Conservation (phyloP, 306 rosid genomes). For the Vigna reflexopilosa region DNA sequence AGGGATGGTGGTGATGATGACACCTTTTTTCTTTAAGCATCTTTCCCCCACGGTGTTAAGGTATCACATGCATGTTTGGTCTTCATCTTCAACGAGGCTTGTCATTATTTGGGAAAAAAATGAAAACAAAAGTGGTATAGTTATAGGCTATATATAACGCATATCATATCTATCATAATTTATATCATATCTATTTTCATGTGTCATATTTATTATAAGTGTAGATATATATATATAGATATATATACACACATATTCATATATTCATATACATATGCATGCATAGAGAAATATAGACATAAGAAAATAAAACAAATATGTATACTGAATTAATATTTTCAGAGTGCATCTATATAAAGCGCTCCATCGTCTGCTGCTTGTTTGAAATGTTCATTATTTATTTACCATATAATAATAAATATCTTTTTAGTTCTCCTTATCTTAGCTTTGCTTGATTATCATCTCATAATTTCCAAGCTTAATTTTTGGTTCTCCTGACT, state of each 20-base stretch:
- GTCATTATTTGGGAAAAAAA: slow-evolving; percentile 1
- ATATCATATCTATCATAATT: not conserved
- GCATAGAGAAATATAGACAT: not conserved
- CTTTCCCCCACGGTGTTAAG: slow-evolving; percentile 9
- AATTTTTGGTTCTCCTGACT: not conserved
- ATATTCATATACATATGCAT: slow-evolving; percentile 23
- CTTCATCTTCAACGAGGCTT: not conserved
- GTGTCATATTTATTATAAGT: slow-evolving; percentile 5
- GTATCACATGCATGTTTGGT: slow-evolving; percentile 39
- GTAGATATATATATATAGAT: not conserved
- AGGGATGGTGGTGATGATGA: slow-evolving; percentile 34
- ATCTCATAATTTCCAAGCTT: not conserved
- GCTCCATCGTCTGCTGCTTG: slow-evolving; percentile 6
- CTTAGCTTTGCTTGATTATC: not conserved
- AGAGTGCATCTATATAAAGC: not conserved
- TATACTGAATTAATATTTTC: slow-evolving; percentile 16
- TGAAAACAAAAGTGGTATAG: not conserved
- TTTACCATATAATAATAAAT: not conserved
- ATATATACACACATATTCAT: not conserved
- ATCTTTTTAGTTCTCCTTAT: not conserved
- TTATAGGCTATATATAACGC: not conserved
- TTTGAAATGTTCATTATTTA: slow-evolving; percentile 15
- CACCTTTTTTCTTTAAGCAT: slow-evolving; percentile 44
- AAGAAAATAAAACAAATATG: slow-evolving; percentile 21
- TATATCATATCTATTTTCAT: not conserved